Base-by-base conservation (phyloP, 2,329 filamentous ascomycete species). In the Ophiostoma sp. region DNA sequence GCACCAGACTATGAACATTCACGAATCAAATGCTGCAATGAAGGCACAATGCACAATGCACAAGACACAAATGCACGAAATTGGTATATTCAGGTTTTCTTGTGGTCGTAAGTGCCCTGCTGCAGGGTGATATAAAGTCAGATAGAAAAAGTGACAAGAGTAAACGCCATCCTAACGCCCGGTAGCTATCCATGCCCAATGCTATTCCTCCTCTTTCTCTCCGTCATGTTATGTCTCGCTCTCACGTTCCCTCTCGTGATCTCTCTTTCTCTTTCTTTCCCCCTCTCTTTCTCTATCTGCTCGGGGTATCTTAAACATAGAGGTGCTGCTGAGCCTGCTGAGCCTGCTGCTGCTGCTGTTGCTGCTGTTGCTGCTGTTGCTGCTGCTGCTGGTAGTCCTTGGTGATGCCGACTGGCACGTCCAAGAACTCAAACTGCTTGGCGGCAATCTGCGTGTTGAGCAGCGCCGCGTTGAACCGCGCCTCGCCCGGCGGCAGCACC, bases 391-490 rank as follows among this genome's bases (percentile, higher is more conserved):
- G 27, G 64, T 69, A 52, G 66, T 74, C 73, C 69, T 74, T 71
- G 66, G 74, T 49, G n/a, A 69, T 62, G 65, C 77, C 44, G 75
- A 79, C 77, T 1, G 82, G 82, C 11, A 84, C 85, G 72, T 89
- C 87, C 5, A 89, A 76, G 73, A 86, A 87, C 75, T 85, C 87
- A 76, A 98, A 97, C 72, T 91, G 90, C 73, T 91, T 88, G 63
- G 92, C 85, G 0, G 93, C 93, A 69, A 96, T 89, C 78, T 92
- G 89, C 72, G 94, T 95, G 76, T 97, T 97, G 72, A 97, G 83
- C 77, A 95, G 87, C 12, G 93, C 93, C 67, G 91, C 88, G 74
- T 98, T 97, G 81, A 96, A 96, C 5, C 91, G 86, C 27, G 92
- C 91, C 78, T 98, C 94, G 38, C 93, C 93, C 0, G 94, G 93